Conservation (phyloP, 352 stramenopile genomes). For the Phytophthora foliorum region DNA sequence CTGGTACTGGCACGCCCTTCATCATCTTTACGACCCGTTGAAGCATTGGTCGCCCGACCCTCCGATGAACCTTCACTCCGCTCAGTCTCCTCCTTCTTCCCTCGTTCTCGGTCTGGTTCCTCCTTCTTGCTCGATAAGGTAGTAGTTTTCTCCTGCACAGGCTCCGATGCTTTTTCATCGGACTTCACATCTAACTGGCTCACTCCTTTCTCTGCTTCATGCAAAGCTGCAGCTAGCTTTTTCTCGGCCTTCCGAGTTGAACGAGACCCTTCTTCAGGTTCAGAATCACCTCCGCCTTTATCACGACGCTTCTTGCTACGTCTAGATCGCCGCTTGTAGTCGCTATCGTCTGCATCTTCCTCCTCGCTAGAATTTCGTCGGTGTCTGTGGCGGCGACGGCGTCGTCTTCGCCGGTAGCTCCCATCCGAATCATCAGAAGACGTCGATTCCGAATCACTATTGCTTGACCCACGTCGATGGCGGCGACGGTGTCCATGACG, state of each 20-base stretch:
- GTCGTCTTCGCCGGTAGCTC: slow-evolving; percentile 47
- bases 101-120: slow-evolving; percentile 14
- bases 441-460: slow-evolving; percentile 62
- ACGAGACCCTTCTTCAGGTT: slow-evolving; percentile 39
- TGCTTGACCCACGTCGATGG: slow-evolving; percentile 42
- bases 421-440: slow-evolving; percentile 61
- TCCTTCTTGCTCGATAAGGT: slow-evolving; percentile 24
- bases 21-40: slow-evolving; percentile 63
- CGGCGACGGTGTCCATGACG: slow-evolving; percentile 44
- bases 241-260: slow-evolving; percentile 45
- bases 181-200: slow-evolving; percentile 46
- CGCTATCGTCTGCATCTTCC: slow-evolving; percentile 60
- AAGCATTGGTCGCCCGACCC: slow-evolving; percentile 28
- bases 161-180: slow-evolving; percentile 31
- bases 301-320: slow-evolving; percentile 56
- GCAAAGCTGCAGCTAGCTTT: slow-evolving; percentile 22
- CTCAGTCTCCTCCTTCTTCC: slow-evolving; percentile 35
- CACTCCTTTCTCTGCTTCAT: slow-evolving; percentile 47
- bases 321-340: slow-evolving; percentile 54
- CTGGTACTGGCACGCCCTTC: slow-evolving; percentile 54
- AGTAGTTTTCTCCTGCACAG: slow-evolving; percentile 8
- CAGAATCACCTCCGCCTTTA: slow-evolving; percentile 40
- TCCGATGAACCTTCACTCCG: slow-evolving; percentile 36
- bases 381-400: slow-evolving; percentile 50
- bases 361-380: slow-evolving; percentile 67